Conservation (phyloP, 1,284 basidiomycete genomes). For the Ceratobasidium sp. region DNA sequence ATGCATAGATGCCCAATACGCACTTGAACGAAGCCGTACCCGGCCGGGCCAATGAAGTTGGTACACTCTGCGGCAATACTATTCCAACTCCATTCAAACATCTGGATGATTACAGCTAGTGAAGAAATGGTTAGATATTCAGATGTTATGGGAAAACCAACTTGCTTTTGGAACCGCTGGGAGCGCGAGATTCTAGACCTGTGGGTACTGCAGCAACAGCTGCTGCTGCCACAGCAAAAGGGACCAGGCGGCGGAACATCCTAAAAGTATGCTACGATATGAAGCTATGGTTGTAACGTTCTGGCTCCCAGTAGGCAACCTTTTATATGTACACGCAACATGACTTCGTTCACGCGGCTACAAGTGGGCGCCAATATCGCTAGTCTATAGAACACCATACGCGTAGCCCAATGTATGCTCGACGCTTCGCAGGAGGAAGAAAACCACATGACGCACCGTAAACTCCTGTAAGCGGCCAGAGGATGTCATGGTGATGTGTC, state of each 20-base stretch:
- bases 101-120: slow-evolving; percentile 46
- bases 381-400: too few relatives aligned
- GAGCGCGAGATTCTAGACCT: slow-evolving; percentile 30
- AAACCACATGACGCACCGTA: slow-evolving; percentile 10
- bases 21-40: slow-evolving; percentile 55
- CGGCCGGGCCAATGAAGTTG: slow-evolving; percentile 47
- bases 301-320: background rate
- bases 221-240: slow-evolving; percentile 15
- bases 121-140: background rate
- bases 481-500: background rate
- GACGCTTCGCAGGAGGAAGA: slow-evolving; percentile 5
- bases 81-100: slow-evolving; percentile 49
- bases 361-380: too few relatives aligned
- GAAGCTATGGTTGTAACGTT: background rate
- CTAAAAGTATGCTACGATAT: background rate
- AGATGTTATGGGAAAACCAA: background rate
- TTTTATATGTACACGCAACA: background rate
- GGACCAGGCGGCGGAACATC: slow-evolving; percentile 22
- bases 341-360: background rate
- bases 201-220: slow-evolving; percentile 22
- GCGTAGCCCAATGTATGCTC: background rate
- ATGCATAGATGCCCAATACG: background rate
- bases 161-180: slow-evolving; percentile 28
- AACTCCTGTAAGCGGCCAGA: background rate
- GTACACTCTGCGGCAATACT: slow-evolving; percentile 48